These are phyloP conservation scores for Plasmodium vinckei DNA, from an alignment of 169 alveolate genomes.

Conservation along the genomic window DNA sequence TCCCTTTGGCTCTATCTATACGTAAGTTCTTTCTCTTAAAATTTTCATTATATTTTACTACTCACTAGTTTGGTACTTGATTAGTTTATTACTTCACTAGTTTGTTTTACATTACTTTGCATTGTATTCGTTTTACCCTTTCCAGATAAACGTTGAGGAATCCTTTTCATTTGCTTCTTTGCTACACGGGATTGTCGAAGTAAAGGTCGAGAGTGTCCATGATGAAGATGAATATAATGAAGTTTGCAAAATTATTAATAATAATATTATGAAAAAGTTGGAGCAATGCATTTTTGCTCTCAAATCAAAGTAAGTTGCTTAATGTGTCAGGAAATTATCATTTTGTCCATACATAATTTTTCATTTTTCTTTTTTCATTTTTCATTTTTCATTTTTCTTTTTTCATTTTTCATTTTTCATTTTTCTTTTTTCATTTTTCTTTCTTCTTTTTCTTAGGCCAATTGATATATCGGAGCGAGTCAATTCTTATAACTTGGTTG, in stretches of 20 bases:
- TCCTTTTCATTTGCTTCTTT: conserved; percentile 32
- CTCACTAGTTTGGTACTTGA: too few species aligned
- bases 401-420: neutral
- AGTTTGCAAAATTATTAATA: conserved; percentile 17
- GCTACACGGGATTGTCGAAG: conserved; percentile 52
- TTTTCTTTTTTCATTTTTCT: neutral
- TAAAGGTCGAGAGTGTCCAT: conserved; percentile 48
- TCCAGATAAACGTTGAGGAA: conserved; percentile 49
- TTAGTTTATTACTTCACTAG: too few species aligned
- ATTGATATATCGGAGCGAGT: conserved; percentile 32
- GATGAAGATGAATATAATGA: conserved; percentile 60
- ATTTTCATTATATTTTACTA: too few species aligned
- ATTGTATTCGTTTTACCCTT: too few species aligned
- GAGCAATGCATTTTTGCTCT: conserved; percentile 54
- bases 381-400: neutral
- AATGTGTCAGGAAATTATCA: too few species aligned
- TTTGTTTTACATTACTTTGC: neutral
- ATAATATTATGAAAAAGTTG: conserved; percentile 16
- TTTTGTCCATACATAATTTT: too few species aligned
- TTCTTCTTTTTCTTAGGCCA: conserved; percentile 7
- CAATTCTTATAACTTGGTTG: conserved; percentile 33
- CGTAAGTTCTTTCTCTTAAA: too few species aligned
- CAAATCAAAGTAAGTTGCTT: conserved; percentile 34
- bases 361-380: too few species aligned
- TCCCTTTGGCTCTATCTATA: conserved; percentile 46